Evolutionary conservation across 768 basidiomycete species (phyloP).

Genomic region (Hydnum rufescens): DNA sequence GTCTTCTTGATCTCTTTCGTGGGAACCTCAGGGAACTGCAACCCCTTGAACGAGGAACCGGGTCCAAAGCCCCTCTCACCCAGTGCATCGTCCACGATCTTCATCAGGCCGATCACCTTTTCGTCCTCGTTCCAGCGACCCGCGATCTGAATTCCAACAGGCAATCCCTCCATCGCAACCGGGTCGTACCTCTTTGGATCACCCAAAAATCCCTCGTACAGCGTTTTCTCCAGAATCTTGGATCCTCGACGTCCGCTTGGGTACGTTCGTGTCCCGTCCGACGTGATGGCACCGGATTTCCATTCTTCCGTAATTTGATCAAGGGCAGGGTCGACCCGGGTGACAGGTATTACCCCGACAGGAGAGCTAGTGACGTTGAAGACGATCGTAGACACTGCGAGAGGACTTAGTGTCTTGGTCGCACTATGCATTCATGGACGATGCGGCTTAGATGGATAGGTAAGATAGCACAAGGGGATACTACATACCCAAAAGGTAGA

Average conservation of each 20-base stretch:
- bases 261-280: not conserved
- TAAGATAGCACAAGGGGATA: not conserved
- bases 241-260: constrained; percentile 29
- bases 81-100: constrained; percentile 46
- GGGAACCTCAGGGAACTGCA: too few species aligned
- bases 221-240: constrained; percentile 31
- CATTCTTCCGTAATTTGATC: constrained; percentile 48
- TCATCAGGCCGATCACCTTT: constrained; percentile 65
- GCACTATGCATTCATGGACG: constrained; percentile 5
- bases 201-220: constrained; percentile 30
- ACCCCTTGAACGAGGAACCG: not conserved
- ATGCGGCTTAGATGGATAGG: too few species aligned
- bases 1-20: too few species aligned
- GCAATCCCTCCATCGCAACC: constrained; percentile 50
- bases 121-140: constrained; percentile 70
- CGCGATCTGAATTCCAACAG: constrained; percentile 68
- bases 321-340: constrained; percentile 41
- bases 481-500: constrained; percentile 41
- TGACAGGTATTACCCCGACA: constrained; percentile 59
- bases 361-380: constrained; percentile 65
- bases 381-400: constrained; percentile 38
- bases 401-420: constrained; percentile 27
- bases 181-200: constrained; percentile 34
- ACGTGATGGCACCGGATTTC: too few species aligned
- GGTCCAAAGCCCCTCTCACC: constrained; percentile 17